Base-by-base conservation (phyloP, 2,329 filamentous ascomycete species). In the Calonectria crousiana region DNA sequence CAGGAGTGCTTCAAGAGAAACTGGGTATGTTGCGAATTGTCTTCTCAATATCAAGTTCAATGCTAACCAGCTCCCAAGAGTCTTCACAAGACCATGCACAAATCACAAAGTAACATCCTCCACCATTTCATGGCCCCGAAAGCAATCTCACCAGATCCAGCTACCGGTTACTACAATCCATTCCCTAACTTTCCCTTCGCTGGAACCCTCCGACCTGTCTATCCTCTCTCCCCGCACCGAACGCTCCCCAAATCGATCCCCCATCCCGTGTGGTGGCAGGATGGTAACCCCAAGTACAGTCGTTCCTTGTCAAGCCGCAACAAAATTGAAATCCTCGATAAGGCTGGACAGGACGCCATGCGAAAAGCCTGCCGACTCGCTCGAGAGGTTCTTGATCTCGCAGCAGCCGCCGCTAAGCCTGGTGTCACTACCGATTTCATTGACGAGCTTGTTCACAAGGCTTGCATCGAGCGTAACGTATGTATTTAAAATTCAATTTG, bases 1-100 rank as follows among this genome's bases (percentile, higher is more conserved):
- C 97, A 99, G 85, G 97, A 98, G 81, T 99, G 97, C 89, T 99
- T 99, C 88, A 98, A 98, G 90, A 93, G 93, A 85, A 99, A 95
- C 89, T 99, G 97, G 97, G 97, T 98, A 92, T 81, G 91, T 80
- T 79, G 53, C 51, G 44, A 53, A 53, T 9, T 66, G 36, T 20
- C 26, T 38, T 58, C 52, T 36, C 30, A 49, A 78, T 6, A 47
- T n/a, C 80, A 74, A 80, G 78, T 36, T 58, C 41, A 14, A 23
- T 67, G 28, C 70, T 79, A 62, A 79, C 71, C 56, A 44, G 47
- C 6, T 38, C 56, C 23, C 67, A 81, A 98, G 96, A 88, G 87
- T 84, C 92, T 93, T 75, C 96, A 98, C 88, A 98, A 98, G 82
- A 77, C 78, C 72, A 82, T 85, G 78, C 85, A 86, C 88, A 98